Conservation (phyloP, 108 stramenopile species). For the Cyclostephanos tholiformis region DNA sequence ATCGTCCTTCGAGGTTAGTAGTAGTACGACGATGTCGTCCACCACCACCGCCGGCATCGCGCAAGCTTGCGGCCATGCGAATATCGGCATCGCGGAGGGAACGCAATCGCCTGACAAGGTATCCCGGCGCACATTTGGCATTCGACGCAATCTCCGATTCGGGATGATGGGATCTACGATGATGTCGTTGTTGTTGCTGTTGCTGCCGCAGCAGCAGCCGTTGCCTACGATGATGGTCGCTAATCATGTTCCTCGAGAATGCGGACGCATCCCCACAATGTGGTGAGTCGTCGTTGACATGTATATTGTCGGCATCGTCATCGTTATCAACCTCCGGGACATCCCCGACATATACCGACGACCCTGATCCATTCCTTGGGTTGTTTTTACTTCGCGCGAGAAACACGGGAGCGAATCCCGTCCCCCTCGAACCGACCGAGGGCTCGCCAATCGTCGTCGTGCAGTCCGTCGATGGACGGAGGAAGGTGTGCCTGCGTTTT, state of each 20-base stretch:
- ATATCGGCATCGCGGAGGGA: constrained; percentile 32
- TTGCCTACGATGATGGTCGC: constrained; percentile 3
- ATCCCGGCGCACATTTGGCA: too few relatives aligned
- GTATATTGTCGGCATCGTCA: background rate
- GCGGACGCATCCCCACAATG: background rate
- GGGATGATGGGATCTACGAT: background rate
- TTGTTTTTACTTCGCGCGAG: background rate
- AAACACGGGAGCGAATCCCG: background rate
- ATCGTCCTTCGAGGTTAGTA: background rate
- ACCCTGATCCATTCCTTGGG: background rate
- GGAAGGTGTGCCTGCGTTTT: background rate
- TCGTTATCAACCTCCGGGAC: background rate
- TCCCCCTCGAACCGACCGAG: background rate
- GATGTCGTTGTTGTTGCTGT: background rate
- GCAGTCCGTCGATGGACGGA: background rate
- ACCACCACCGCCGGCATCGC: constrained; percentile 13
- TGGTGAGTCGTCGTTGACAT: background rate
- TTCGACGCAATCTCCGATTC: background rate
- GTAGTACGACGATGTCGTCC: background rate
- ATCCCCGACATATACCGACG: background rate
- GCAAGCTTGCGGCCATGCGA: constrained; percentile 31
- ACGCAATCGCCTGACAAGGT: constrained; percentile 29
- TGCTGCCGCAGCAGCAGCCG: constrained; percentile 11
- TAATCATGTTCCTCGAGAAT: constrained; percentile 3
- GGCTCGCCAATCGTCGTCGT: too few relatives aligned